phyloP scores from a whole-genome alignment of 2,329 filamentous ascomycete genomes.

The Seiridium unicorne region DNA sequence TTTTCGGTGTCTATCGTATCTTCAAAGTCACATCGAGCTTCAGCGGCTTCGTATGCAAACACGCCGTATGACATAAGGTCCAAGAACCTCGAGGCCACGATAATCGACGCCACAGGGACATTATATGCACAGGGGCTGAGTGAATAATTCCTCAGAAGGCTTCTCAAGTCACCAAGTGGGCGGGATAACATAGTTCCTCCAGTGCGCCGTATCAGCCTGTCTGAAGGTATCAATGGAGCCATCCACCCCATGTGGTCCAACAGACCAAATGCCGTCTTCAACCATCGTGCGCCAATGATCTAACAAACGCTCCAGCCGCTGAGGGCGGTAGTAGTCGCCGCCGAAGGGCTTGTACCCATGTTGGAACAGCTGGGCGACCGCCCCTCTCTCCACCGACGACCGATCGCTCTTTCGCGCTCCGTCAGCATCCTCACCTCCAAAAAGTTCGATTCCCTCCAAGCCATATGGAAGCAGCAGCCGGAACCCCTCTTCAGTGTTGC shows the following conservation, averaged over 20 bases:
- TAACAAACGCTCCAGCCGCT: conserved; percentile 22
- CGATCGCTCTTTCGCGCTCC: conserved; percentile 27
- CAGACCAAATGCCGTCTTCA: conserved; percentile 22
- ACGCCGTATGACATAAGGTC: no score
- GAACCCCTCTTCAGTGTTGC: conserved; percentile 27
- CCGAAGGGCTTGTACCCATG: conserved; percentile 31
- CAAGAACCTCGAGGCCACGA: no score
- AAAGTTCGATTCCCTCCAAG: no score
- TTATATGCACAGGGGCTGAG: no score
- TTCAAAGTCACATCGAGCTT: no score
- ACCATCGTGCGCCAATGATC: conserved; percentile 23
- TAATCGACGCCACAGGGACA: no score
- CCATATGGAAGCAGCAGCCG: conserved; percentile 20
- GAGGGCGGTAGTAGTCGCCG: conserved; percentile 23
- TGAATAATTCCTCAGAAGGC: no score
- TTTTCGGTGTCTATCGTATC: no score
- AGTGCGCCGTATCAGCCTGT: conserved; percentile 18
- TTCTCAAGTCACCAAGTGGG: conserved; percentile 5
- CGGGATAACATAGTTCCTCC: conserved; percentile 17
- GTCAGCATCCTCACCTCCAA: neutral
- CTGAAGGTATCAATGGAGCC: conserved; percentile 25
- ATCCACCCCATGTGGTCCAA: conserved; percentile 22
- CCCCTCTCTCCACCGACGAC: conserved; percentile 12
- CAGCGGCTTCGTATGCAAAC: no score
- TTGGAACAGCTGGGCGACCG: conserved; percentile 26